Evolutionary conservation across 805 yeast genomes (phyloP), one percentile per base, ranked within the genome.

Genomic region (Wickerhamomyces mucosus): DNA sequence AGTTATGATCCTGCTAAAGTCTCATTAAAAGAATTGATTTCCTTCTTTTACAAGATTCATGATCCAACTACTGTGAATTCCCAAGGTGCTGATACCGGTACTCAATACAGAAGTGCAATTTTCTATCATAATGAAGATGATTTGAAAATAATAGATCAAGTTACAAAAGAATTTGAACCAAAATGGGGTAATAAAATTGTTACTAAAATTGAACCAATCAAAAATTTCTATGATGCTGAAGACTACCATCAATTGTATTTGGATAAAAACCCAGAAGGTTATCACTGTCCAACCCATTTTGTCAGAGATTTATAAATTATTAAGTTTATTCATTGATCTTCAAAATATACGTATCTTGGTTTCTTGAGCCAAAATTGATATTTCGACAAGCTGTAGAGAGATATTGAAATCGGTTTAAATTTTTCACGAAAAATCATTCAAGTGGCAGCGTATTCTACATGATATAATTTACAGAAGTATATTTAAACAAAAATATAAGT

Each of bases 61-160:
- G 97, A 92, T 56, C 97, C 98, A 29, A 92, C 97, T 3, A 78
- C 86, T 3, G 38, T 67, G 32, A 75, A 88, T 48, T 50, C 69
- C 2, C 97, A 92, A 56, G 98, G 98, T 4, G 81, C 83, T 14
- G 96, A 89, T 50, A 45, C 47, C 7, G 98, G 98, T 8, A 73
- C 89, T 1, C 97, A 92, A 55, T 89, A 89, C 61, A 71, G 96
- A 47, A 77, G 89, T 13, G 95, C 78, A 2, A 69, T 92, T 9
- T 84, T 75, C 56, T 64, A 78, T 7, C 80, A 75, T 46, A 46
- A 57, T 27, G 61, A 60, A 3, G 76, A 65, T 16, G 61, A 62
- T 28, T 54, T 69, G 7, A 42, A 54, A 4, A 51, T 59, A 12
- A 77, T 82, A 3, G 40, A 56, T 32, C 45, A 55, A 18, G 61